Percentiles rank a stretch among this genome's conserved stretches.
These are phyloP conservation scores for Fusarium humuli DNA, from an alignment of 2,329 filamentous ascomycete species.

Conservation along the genomic window DNA sequence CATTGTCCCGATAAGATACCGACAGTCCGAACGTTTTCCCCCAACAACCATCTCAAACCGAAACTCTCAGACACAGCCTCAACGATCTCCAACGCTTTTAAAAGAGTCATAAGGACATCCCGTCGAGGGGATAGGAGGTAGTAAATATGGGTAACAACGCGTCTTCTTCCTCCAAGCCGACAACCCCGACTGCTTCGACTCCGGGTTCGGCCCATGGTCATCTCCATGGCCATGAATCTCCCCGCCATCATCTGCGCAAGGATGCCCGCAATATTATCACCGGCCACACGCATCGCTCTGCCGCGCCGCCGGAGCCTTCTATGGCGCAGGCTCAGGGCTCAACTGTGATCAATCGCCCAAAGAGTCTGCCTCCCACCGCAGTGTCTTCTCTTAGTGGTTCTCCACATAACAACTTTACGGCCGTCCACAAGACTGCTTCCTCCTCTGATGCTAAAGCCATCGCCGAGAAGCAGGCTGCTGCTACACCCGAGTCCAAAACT, in stretches of 20 bases:
- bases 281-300: conserved; percentile 66
- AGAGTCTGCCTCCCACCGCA: conserved; percentile 61
- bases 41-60: neutral
- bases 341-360: conserved; percentile 60
- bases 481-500: conserved; percentile 16
- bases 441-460: conserved; percentile 32
- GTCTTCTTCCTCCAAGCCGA: conserved; percentile 54
- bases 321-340: conserved; percentile 70
- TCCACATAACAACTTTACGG: conserved; percentile 55
- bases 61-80: neutral
- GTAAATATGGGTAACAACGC: conserved; percentile 54
- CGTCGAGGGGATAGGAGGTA: conserved; percentile 24
- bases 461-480: conserved; percentile 21
- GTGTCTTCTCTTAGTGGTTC: conserved; percentile 63
- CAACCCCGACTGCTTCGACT: conserved; percentile 48
- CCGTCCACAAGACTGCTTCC: conserved; percentile 43
- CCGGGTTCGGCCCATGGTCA: conserved; percentile 43
- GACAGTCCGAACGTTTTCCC: conserved; percentile 10
- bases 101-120: conserved; percentile 13
- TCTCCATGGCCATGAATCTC: conserved; percentile 43
- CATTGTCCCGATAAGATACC: conserved; percentile 37
- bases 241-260: conserved; percentile 51
- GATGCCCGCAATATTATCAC: conserved; percentile 63
- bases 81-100: neutral
- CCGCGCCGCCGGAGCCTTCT: conserved; percentile 71